Evolutionary conservation across 2,329 filamentous ascomycete genomes (phyloP), one percentile per base, ranked within the genome.

Genomic region (Apiospora arundinis): DNA sequence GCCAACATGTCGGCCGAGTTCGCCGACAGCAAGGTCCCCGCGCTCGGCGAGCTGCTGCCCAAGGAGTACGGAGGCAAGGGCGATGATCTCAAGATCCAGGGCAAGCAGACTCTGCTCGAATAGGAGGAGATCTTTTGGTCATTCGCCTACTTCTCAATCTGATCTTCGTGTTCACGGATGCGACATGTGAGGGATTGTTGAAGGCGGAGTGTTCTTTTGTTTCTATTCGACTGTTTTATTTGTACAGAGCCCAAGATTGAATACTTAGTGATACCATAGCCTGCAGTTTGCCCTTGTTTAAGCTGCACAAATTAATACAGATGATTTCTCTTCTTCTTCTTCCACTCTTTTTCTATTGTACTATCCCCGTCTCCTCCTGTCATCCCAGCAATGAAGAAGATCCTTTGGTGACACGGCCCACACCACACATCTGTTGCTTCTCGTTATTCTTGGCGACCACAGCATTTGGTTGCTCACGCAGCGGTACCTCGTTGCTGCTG

Each of bases 1-100:
- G 88, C 84, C 60, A 90, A 89, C 71, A 85, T 98, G 68, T 90
- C 90, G 23, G 85, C 84, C 16, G 88, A 90, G 81, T 84, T 90
- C 72, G 73, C 74, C 21, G 89, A 76, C n/a, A 83, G 78, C 77
- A 80, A 93, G 79, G 83, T 90, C 72, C 81, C 85, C 67, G 21
- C n/a, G 14, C 68, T 70, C n/a, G 25, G 52, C 23, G 40, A 65
- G 40, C 46, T 23, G 68, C 40, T 70, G n/a, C 68, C 68, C 40
- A 65, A 65, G 23, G 52, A 60, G 40, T 70, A 70, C 68, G 68
- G 68, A 2, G 68, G 68, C 16, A 40, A 63, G 68, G 68, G 68
- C 12, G 52, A 70, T 16, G 52, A 32, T 3, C 68, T 70, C 25
- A 16, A 44, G 25, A 32, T n/a, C 16, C 74, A 77, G 69, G 78